Conservation (phyloP, 164 flowering plant genomes). For the Dillenia turbinata region DNA sequence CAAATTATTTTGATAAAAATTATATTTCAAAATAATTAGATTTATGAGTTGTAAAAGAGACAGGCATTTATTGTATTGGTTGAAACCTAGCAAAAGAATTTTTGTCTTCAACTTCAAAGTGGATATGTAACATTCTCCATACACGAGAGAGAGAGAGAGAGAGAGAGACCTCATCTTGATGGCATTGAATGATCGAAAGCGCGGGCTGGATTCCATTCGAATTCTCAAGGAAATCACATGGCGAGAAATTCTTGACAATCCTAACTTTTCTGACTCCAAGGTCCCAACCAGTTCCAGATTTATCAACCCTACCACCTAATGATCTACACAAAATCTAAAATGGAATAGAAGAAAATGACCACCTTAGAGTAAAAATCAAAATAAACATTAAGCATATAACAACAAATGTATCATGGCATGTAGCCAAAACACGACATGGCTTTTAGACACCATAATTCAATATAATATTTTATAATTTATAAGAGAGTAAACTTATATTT, state of each 20-base stretch:
- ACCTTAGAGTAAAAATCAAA: background rate
- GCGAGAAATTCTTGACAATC: conserved; percentile 31
- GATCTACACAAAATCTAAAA: conserved; percentile 63
- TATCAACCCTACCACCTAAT: conserved; percentile 68
- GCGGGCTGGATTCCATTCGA: conserved; percentile 32
- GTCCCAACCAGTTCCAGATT: conserved; percentile 63
- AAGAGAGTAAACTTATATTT: background rate
- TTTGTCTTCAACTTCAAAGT: background rate
- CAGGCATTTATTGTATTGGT: too few species aligned
- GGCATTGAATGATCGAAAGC: conserved; percentile 62
- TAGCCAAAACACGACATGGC: too few species aligned
- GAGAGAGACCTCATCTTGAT: conserved; percentile 62
- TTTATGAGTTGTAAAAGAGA: too few species aligned
- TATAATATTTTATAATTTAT: too few species aligned
- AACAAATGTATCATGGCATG: background rate
- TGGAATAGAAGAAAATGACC: background rate
- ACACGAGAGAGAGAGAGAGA: background rate
- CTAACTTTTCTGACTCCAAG: conserved; percentile 62
- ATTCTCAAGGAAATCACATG: conserved; percentile 14
- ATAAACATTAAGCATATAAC: too few species aligned
- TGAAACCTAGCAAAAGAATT: too few species aligned
- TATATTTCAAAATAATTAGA: too few species aligned
- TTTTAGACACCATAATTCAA: too few species aligned
- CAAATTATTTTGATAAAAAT: too few species aligned
- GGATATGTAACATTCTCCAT: background rate